Conservation (phyloP, 148 eudicot species). For the Vaccinium macrocarpon region DNA sequence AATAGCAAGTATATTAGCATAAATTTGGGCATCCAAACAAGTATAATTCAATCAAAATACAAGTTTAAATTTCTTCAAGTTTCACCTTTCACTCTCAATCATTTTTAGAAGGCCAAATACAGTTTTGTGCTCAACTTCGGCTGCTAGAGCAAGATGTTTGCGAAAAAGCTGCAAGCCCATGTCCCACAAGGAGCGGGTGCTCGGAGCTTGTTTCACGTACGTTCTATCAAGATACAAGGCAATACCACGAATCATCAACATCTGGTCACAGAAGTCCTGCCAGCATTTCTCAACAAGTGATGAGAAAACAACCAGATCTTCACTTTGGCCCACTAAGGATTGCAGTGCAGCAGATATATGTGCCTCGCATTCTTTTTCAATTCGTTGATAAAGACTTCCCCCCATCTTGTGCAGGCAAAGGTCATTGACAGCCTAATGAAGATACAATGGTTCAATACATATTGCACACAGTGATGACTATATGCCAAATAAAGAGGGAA, state of each 20-base stretch:
- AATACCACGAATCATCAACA: constrained; percentile 95
- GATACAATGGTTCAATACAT: constrained; percentile 6
- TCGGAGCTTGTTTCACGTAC: constrained; percentile 84
- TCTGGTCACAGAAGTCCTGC: constrained; percentile 97
- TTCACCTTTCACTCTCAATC: constrained; percentile 94
- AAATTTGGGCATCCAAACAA: background rate
- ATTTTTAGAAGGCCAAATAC: constrained; percentile 89
- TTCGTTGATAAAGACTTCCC: constrained; percentile 81
- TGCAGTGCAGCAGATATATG: constrained; percentile 68
- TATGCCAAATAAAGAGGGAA: background rate
- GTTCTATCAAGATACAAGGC: constrained; percentile 95
- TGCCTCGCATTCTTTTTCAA: constrained; percentile 83
- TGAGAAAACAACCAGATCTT: constrained; percentile 84
- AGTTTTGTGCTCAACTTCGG: constrained; percentile 92
- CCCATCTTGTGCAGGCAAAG: constrained; percentile 94
- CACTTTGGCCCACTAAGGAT: constrained; percentile 89
- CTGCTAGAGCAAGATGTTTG: constrained; percentile 74
- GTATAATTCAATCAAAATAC: background rate
- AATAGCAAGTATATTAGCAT: background rate
- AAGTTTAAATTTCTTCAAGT: constrained; percentile 3
- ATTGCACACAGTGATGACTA: background rate
- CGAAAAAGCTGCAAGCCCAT: constrained; percentile 97
- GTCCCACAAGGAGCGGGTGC: constrained; percentile 90
- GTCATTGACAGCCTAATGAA: constrained; percentile 79
- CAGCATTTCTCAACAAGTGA: constrained; percentile 91